Conservation (phyloP, 768 basidiomycete genomes). For the Mycena kentingensis region DNA sequence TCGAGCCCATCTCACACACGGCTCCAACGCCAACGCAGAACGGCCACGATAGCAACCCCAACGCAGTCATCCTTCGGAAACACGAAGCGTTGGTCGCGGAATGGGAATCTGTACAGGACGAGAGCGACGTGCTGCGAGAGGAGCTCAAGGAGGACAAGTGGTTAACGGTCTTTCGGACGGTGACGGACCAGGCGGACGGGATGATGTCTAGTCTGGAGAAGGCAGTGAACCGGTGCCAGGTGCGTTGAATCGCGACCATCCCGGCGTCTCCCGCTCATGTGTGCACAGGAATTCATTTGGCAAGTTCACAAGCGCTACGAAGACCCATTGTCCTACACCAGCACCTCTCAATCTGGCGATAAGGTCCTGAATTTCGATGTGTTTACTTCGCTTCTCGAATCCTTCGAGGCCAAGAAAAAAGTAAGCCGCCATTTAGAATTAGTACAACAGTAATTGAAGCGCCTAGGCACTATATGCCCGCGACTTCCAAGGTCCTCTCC, state of each 20-base stretch:
- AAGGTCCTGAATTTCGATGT: conserved; percentile 59
- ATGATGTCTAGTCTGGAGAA: conserved; percentile 98
- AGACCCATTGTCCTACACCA: conserved; percentile 47
- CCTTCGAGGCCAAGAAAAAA: conserved; percentile 89
- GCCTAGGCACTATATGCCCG: conserved; percentile 89
- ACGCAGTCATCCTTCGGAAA: conserved; percentile 64
- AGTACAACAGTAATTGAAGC: conserved; percentile 15
- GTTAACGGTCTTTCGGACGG: conserved; percentile 92
- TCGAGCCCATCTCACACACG: conserved; percentile 59
- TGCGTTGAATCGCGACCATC: too few species aligned
- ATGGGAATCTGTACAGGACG: conserved; percentile 80
- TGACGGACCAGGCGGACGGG: conserved; percentile 92
- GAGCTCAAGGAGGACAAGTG: conserved; percentile 98
- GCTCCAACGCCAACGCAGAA: conserved; percentile 49
- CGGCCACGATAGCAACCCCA: conserved; percentile 41
- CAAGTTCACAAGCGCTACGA: conserved; percentile 48
- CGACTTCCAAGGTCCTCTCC: conserved; percentile 86
- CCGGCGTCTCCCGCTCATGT: background rate
- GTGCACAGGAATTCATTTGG: conserved; percentile 5
- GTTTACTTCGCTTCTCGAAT: conserved; percentile 67
- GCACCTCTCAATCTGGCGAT: conserved; percentile 51
- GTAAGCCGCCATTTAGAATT: conserved; percentile 42
- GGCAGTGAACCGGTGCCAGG: conserved; percentile 87
- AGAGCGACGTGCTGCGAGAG: conserved; percentile 79
- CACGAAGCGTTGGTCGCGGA: conserved; percentile 71